Conservation (phyloP, 2,329 filamentous ascomycete genomes). For the Ceratocystiopsis brevicomis region DNA sequence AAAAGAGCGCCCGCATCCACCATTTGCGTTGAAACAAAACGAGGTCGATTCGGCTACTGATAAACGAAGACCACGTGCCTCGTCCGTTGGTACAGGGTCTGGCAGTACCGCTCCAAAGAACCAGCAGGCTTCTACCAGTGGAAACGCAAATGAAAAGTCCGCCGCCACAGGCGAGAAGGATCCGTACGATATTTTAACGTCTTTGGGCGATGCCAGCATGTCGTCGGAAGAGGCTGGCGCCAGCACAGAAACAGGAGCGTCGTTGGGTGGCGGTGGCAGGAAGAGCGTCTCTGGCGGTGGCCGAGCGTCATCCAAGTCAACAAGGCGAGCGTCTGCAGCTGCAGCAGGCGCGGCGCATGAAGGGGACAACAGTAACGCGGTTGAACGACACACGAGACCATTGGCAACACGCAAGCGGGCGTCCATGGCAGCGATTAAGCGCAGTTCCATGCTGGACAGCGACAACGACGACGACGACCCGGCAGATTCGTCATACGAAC, state of each 20-base stretch:
- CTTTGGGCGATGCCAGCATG: slow-evolving; percentile 14
- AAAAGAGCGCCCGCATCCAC: background rate
- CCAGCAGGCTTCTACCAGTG: background rate
- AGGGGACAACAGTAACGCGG: background rate
- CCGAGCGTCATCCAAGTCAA: background rate
- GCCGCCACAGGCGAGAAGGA: slow-evolving; percentile 15
- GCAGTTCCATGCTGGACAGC: slow-evolving; percentile 11
- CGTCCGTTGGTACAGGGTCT: slow-evolving; percentile 10
- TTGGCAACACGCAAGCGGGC: slow-evolving; percentile 20
- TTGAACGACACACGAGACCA: slow-evolving; percentile 9
- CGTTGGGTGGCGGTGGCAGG: no score
- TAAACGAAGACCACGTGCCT: slow-evolving; percentile 23
- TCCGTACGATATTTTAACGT: slow-evolving; percentile 35
- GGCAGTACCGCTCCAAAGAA: background rate
- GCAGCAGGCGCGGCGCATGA: background rate
- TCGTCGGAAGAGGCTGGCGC: background rate
- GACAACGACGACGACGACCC: slow-evolving; percentile 16
- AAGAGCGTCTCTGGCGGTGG: background rate
- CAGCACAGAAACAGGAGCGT: background rate
- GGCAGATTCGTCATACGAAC: slow-evolving; percentile 13
- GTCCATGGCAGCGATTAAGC: slow-evolving; percentile 22
- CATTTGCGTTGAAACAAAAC: no score
- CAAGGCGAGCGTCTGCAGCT: slow-evolving; percentile 3
- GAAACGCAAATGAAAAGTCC: background rate
- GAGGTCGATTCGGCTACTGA: slow-evolving; percentile 13